Conservation (phyloP, 108 stramenopile genomes). For the Chaetoceros tenuissimus region DNA sequence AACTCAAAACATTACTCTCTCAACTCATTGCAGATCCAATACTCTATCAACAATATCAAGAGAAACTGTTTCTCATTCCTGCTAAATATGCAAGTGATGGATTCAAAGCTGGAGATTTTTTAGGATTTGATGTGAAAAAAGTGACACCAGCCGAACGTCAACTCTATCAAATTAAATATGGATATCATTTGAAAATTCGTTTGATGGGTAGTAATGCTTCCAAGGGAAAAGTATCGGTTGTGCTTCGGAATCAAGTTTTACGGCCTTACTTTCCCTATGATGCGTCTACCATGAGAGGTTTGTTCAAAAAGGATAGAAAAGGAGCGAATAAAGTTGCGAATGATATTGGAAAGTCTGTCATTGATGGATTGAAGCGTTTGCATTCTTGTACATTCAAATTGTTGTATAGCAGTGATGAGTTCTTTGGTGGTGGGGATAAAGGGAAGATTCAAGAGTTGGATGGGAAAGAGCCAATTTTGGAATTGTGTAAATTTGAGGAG, state of each 20-base stretch:
- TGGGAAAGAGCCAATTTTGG: too few species aligned
- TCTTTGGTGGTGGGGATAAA: too few species aligned
- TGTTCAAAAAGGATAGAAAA: slow-evolving; percentile 8
- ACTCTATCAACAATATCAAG: background rate
- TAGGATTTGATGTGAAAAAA: background rate
- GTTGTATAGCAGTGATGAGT: too few species aligned
- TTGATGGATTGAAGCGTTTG: too few species aligned
- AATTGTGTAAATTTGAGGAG: too few species aligned
- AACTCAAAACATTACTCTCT: background rate
- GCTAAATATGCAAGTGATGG: background rate
- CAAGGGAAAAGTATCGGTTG: slow-evolving; percentile 8
- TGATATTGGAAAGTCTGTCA: too few species aligned
- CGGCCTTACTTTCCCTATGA: slow-evolving; percentile 12
- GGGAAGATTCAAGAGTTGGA: too few species aligned
- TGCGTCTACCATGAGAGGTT: slow-evolving; percentile 11
- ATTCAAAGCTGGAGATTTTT: background rate
- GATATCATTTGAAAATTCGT: background rate
- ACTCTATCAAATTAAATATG: background rate
- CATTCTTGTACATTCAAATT: too few species aligned
- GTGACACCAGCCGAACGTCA: too few species aligned
- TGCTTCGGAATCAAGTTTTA: slow-evolving; percentile 7
- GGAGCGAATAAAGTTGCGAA: slow-evolving; percentile 4
- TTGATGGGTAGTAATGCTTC: background rate
- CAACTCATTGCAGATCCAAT: background rate
- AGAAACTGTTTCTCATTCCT: background rate